A percentile compares a stretch with the other conserved stretches of the same genome.
phyloP scores from a whole-genome alignment of 192 early-diverging fungal species.

The Hyaloraphidium curvatum region DNA sequence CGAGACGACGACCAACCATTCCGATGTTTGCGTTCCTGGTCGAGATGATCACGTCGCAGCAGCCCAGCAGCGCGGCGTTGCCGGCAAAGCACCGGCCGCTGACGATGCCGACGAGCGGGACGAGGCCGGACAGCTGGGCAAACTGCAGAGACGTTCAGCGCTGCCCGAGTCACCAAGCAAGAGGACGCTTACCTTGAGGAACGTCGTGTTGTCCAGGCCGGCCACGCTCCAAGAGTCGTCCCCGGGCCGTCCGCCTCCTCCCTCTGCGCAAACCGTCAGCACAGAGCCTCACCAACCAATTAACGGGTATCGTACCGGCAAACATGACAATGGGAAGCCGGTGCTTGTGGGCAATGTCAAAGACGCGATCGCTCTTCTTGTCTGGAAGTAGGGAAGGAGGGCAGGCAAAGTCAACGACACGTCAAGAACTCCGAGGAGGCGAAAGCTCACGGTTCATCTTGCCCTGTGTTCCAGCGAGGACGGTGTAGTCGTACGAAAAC shows the following conservation, averaged over 20 bases:
- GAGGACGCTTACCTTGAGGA: no score
- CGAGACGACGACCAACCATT: no score
- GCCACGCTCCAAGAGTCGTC: background rate
- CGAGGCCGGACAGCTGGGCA: background rate
- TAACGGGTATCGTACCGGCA: no score
- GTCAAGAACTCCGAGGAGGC: no score
- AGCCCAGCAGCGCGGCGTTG: slow-evolving; percentile 4
- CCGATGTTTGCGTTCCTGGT: no score
- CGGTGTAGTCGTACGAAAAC: slow-evolving; percentile 7
- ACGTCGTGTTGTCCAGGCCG: background rate
- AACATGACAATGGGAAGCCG: slow-evolving; percentile 5
- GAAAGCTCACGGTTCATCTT: no score
- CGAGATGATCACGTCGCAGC: slow-evolving; percentile 2
- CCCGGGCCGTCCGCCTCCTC: slow-evolving; percentile 7
- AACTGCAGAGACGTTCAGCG: no score
- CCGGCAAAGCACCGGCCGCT: slow-evolving; percentile 6
- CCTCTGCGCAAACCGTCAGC: no score
- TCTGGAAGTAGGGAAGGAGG: no score
- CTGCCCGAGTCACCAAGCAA: no score
- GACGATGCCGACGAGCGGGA: slow-evolving; percentile 4
- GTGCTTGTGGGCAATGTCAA: slow-evolving; percentile 4
- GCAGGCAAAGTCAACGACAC: no score
- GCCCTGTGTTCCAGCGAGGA: slow-evolving; percentile 9
- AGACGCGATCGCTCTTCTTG: slow-evolving; percentile 5
- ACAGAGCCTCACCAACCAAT: no score